These are phyloP conservation scores for Coprinellus micaceus DNA, from an alignment of 768 basidiomycete genomes.

Conservation along the genomic window DNA sequence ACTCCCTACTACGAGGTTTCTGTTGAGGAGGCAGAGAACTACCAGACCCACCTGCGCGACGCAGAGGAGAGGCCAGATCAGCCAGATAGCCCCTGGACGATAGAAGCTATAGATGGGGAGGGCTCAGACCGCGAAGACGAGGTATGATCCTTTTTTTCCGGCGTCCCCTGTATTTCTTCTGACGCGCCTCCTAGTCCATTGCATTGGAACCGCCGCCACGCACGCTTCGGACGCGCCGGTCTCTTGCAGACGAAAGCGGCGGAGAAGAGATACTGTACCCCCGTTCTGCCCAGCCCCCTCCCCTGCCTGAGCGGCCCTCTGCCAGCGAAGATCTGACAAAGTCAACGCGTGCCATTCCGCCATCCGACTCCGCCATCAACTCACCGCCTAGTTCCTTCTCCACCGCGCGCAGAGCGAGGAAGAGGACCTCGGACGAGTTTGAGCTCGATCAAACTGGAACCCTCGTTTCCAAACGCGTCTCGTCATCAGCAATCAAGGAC, in stretches of 20 bases:
- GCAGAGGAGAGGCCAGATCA: conserved; percentile 39
- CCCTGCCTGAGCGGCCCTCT: conserved; percentile 19
- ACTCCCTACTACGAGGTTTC: conserved; percentile 15
- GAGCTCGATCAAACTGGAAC: conserved; percentile 70
- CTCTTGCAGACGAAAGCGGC: conserved; percentile 79
- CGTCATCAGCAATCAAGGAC: conserved; percentile 34
- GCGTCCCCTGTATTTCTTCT: conserved; percentile 8
- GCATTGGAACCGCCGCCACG: conserved; percentile 42
- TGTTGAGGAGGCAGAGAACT: conserved; percentile 33
- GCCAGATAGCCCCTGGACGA: conserved; percentile 85
- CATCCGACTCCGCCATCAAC: conserved; percentile 27
- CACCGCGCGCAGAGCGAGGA: conserved; percentile 56
- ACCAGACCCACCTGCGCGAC: conserved; percentile 19
- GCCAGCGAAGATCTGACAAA: conserved; percentile 24
- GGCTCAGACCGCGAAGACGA: conserved; percentile 60
- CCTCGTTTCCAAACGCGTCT: conserved; percentile 49
- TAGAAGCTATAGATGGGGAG: conserved; percentile 82
- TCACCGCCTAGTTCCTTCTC: conserved; percentile 68
- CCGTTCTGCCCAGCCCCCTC: conserved; percentile 42
- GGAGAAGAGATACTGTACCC: conserved; percentile 90
- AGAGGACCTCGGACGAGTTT: conserved; percentile 80
- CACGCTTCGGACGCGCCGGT: conserved; percentile 55
- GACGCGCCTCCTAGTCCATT: conserved; percentile 33
- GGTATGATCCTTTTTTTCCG: conserved; percentile 36
- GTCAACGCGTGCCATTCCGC: conserved; percentile 16